Evolutionary conservation across 2,329 filamentous ascomycete genomes (phyloP).

Genomic region (Orbilia javanica): DNA sequence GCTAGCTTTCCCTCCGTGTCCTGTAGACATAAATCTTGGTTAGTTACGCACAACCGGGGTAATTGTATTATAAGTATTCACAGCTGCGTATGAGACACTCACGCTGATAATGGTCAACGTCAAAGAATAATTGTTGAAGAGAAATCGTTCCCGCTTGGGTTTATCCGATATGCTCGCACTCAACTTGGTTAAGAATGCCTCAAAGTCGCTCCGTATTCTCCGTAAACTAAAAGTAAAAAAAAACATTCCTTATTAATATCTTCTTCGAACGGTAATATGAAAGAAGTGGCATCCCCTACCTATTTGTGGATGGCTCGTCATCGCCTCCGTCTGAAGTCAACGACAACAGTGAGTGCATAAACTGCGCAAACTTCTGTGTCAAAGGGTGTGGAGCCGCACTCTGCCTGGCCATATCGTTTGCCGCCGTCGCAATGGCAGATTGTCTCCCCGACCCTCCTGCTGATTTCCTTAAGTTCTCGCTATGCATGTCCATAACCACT

Average conservation of each 20-base stretch:
- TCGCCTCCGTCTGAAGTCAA: conserved; percentile 92
- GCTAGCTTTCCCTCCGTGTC: conserved; percentile 79
- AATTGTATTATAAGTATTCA: neutral
- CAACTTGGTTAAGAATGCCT: conserved; percentile 82
- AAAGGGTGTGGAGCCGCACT: conserved; percentile 89
- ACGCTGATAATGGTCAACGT: conserved; percentile 90
- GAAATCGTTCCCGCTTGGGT: conserved; percentile 84
- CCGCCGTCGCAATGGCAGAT: conserved; percentile 65
- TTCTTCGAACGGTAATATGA: neutral
- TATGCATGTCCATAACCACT: conserved; percentile 91
- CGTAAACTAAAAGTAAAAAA: conserved; percentile 73
- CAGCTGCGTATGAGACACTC: conserved; percentile 64
- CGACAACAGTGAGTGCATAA: conserved; percentile 84
- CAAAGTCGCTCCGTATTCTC: conserved; percentile 82
- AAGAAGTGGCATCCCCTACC: conserved; percentile 5
- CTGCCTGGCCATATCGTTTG: conserved; percentile 71
- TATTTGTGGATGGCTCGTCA: conserved; percentile 86
- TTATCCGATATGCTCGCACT: conserved; percentile 80
- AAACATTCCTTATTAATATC: neutral
- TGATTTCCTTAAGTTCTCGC: conserved; percentile 80
- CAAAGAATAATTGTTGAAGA: conserved; percentile 96
- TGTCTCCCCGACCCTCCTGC: conserved; percentile 66
- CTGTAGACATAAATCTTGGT: conserved; percentile 12
- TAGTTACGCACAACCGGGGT: neutral
- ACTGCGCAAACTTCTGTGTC: conserved; percentile 94